Evolutionary conservation across 495 filamentous ascomycete species (phyloP), one percentile per base, ranked within the genome.

Genomic region (Xanthoparmelia taractica): DNA sequence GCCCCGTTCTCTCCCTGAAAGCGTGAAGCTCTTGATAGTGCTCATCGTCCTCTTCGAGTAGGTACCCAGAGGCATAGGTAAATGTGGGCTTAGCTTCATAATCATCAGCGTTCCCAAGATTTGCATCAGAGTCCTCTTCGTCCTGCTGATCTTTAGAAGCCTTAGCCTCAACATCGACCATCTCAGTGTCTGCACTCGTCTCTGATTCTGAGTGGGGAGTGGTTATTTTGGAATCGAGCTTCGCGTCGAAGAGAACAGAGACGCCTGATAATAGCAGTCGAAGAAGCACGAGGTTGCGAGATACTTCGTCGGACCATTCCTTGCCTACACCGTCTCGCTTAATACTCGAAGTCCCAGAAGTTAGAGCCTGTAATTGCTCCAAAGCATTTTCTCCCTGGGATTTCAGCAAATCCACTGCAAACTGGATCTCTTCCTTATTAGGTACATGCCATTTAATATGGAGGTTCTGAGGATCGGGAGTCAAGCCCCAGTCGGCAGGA

Each of bases 241-340:
- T 83, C 5, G 90, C 81, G 64, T 97, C 91, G 67, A 97, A 97
- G 11, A 99, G 80, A 2, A 89, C 84, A 12, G 92, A 89, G 13
- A 96, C 83, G 45, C 94, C 94, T 17, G 92, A 95, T 58, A 96
- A 80, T 34, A 95, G 80, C 40, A 99, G 81, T 62, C 92, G 81
- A 23, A 97, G 76, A 56, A 96, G 87, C 4, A 91, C 87, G 55
- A 99, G 74, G 72, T 95, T 95, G 62, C 94, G 78, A 6, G 91
- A 90, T 37, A 97, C 86, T 73, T 97, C 95, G 74, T 99, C 94
- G 0, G 92, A 96, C 94, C 94, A 99, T 67, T 95, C 92, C 73
- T 97, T 97, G 59, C 93, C 94, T 70, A 89, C 95, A 50, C 94
- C 94, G 68, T 95, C 91, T 50, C 93, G 82, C 73, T 92, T 97